A percentile compares a stretch with the other conserved stretches of the same genome.
Conservation (phyloP, 306 rosid genomes). For the Bauhinia variegata region DNA sequence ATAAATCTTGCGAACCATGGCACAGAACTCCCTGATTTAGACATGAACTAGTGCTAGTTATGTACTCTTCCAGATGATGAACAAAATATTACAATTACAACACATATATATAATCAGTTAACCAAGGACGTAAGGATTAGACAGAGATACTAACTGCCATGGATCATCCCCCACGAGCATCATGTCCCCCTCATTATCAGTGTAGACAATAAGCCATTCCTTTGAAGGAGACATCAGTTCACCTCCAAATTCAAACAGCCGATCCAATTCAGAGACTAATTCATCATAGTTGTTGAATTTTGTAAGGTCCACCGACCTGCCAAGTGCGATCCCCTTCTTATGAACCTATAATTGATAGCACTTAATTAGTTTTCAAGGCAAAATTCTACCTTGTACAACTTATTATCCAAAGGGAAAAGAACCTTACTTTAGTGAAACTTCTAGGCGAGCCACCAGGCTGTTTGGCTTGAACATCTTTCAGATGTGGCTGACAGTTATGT, state of each 20-base stretch:
- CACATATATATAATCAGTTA: background rate
- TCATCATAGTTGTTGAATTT: conserved; percentile 79
- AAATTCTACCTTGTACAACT: conserved; percentile 2
- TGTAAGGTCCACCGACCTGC: conserved; percentile 91
- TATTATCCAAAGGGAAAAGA: background rate
- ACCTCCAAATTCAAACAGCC: conserved; percentile 81
- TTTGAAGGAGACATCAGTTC: conserved; percentile 66
- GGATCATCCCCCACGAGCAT: conserved; percentile 99
- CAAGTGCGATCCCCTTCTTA: conserved; percentile 97
- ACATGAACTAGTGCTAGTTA: conserved; percentile 13
- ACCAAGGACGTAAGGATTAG: background rate
- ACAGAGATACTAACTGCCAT: conserved; percentile 76
- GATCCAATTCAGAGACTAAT: conserved; percentile 78
- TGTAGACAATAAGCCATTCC: conserved; percentile 86
- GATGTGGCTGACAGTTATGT: conserved; percentile 48
- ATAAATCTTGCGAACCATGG: conserved; percentile 88
- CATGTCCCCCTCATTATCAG: conserved; percentile 93
- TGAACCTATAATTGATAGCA: conserved; percentile 72
- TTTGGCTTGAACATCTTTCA: conserved; percentile 63
- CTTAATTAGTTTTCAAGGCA: conserved; percentile 2
- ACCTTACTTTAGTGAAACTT: conserved; percentile 86
- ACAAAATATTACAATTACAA: background rate
- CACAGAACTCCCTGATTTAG: conserved; percentile 77
- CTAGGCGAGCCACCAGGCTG: conserved; percentile 61
- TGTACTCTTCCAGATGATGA: background rate